Percentiles rank a stretch among this genome's conserved stretches.
phyloP scores from a whole-genome alignment of 805 yeast species.

The Maudiozyma barnettii region DNA sequence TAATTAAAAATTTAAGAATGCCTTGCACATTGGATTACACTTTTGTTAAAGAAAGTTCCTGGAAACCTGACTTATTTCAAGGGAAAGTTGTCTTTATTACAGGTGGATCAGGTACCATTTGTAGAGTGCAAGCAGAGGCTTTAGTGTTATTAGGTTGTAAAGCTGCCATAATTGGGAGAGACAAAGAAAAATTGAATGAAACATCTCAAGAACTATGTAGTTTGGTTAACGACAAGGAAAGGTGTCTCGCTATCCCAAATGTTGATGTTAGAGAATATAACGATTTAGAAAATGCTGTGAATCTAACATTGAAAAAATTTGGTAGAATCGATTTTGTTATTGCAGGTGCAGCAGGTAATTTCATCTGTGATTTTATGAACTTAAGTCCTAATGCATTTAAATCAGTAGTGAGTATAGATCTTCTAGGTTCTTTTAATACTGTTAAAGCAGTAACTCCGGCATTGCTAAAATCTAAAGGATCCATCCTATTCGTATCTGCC shows the following conservation, averaged over 20 bases:
- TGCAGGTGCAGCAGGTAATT: conserved; percentile 96
- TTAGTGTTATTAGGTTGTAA: conserved; percentile 75
- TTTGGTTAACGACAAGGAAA: conserved; percentile 40
- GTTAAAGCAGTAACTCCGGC: conserved; percentile 70
- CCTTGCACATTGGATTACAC: conserved; percentile 21
- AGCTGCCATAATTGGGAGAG: conserved; percentile 80
- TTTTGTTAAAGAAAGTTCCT: conserved; percentile 25
- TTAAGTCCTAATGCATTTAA: conserved; percentile 81
- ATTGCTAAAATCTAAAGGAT: conserved; percentile 57
- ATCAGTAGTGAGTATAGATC: conserved; percentile 77
- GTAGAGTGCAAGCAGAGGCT: conserved; percentile 83
- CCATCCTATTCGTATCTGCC: conserved; percentile 71
- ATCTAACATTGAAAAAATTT: conserved; percentile 50
- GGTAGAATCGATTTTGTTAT: conserved; percentile 82
- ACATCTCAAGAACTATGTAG: conserved; percentile 60
- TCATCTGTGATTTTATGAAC: conserved; percentile 67
- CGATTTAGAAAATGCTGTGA: conserved; percentile 54
- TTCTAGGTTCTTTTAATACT: conserved; percentile 83
- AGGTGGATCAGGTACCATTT: conserved; percentile 96
- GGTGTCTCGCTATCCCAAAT: conserved; percentile 48
- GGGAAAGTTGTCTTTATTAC: conserved; percentile 87
- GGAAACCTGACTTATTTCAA: conserved; percentile 58
- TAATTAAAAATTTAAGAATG: conserved; percentile 8
- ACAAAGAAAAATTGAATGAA: conserved; percentile 48
- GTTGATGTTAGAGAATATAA: conserved; percentile 71